Percentiles rank a stretch among this genome's conserved stretches.
Conservation (phyloP, 164 flowering plant species). For the Kalanchoe fedtschenkoi region DNA sequence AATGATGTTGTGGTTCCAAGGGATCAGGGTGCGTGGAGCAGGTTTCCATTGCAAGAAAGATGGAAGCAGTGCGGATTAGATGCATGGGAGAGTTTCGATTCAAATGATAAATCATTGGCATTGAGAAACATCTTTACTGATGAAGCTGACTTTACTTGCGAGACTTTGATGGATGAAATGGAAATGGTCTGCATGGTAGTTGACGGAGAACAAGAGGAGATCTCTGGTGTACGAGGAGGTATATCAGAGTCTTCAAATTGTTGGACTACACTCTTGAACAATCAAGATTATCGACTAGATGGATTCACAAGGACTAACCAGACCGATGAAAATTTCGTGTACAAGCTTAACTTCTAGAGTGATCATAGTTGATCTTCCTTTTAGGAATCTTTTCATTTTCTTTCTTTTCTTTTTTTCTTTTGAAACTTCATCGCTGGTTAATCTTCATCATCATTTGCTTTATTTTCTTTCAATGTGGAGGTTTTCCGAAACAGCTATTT, state of each 20-base stretch:
- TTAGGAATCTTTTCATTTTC: background rate
- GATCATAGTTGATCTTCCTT: background rate
- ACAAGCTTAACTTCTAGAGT: background rate
- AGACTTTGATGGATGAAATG: background rate
- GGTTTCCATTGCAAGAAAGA: background rate
- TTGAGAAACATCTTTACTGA: background rate
- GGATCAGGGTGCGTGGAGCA: background rate
- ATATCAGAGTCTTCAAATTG: background rate
- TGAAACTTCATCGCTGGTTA: background rate
- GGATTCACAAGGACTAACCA: background rate
- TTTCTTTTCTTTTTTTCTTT: too few species aligned
- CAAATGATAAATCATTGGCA: background rate
- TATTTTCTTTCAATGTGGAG: background rate
- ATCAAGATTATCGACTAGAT: background rate
- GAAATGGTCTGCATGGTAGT: background rate
- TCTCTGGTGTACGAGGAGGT: constrained; percentile 1
- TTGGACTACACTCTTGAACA: background rate
- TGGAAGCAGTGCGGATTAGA: background rate
- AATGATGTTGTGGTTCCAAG: background rate
- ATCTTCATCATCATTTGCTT: background rate
- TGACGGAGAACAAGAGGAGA: background rate
- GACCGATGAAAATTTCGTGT: constrained; percentile 1
- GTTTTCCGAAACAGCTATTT: background rate
- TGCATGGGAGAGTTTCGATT: background rate
- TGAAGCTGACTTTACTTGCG: background rate